Conservation (phyloP, 1,284 basidiomycete genomes). For the Malassezia japonica region DNA sequence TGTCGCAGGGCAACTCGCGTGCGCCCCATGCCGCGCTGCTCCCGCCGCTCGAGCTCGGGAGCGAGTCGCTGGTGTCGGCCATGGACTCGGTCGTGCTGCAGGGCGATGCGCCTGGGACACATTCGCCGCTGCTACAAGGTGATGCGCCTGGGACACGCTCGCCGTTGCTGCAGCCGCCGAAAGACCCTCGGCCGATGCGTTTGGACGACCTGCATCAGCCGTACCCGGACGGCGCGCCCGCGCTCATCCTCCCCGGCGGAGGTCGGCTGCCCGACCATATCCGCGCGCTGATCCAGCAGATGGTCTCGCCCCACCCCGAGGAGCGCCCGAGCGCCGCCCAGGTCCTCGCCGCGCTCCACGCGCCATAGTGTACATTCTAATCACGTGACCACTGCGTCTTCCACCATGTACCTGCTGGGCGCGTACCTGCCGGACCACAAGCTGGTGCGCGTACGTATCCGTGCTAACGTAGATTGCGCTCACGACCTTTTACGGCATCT, state of each 20-base stretch:
- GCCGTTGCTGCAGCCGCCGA: too few species aligned
- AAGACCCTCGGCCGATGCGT: too few species aligned
- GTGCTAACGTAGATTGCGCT: conserved; percentile 61
- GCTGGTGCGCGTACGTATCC: conserved; percentile 39
- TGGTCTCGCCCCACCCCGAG: conserved; percentile 27
- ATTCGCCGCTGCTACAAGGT: too few species aligned
- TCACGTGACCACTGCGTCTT: conserved; percentile 1
- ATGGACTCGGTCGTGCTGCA: too few species aligned
- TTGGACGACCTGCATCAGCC: conserved; percentile 8
- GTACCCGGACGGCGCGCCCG: conserved; percentile 37
- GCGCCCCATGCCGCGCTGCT: too few species aligned
- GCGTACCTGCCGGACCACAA: conserved; percentile 45
- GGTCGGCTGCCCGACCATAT: conserved; percentile 34
- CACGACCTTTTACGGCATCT: conserved; percentile 73
- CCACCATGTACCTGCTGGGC: conserved; percentile 44
- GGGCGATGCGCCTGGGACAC: too few species aligned
- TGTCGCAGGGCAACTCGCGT: conserved; percentile 2
- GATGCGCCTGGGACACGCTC: too few species aligned
- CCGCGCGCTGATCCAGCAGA: conserved; percentile 29
- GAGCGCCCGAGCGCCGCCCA: conserved; percentile 27
- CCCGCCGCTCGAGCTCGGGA: too few species aligned
- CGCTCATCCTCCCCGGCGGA: conserved; percentile 40
- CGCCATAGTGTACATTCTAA: not conserved
- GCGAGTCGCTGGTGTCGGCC: too few species aligned
- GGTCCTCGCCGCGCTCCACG: conserved; percentile 17